Base-by-base conservation (phyloP, 768 basidiomycete genomes). In the Boletus sp. region DNA sequence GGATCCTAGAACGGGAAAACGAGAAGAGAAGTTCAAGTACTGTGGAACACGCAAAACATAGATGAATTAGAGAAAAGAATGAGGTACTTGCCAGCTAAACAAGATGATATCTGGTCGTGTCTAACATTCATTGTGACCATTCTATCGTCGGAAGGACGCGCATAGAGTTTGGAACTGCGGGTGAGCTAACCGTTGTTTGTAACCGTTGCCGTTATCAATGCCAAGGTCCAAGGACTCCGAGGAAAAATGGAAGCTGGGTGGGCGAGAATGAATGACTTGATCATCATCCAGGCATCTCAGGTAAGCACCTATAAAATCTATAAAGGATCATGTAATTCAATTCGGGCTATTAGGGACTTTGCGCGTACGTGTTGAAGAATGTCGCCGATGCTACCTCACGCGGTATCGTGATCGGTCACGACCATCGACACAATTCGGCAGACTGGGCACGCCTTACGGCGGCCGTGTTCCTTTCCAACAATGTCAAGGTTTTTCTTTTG, bases 211-310 rank as follows among this genome's bases (percentile, higher is more conserved):
- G 24, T 41, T 28, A 35, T 57, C 20, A 49, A 59, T 30, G 30
- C 36, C 51, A 7, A 49, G 18, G 36, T 36, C 5, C 60, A 89
- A 67, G 92, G 92, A 51, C 76, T 93, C 20, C 77, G 91, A 64
- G 91, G 86, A 2, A 79, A 75, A 60, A 94, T 95, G 93, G 87
- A 90, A 62, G 92, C 92, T 8, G 93, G 93, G 2, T 93, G 88
- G 82, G 80, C 89, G n/a, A 81, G 89, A 54, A 94, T 95, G 90
- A 95, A 95, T 67, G 90, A 94, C 70, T 72, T 95, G 55, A 89
- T 84, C 47, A 76, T 93, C 51, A 85, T 90, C 42, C 91, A 93
- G 67, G 81, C 90, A 10, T 90, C 90, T 14, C 90, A 94, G 78
- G 91, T 83, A 42, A 46, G 73, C 44, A 45, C 33, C 11, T 48